Evolutionary conservation across 331 rosid genomes (phyloP).

Genomic region (Malus hybrid): DNA sequence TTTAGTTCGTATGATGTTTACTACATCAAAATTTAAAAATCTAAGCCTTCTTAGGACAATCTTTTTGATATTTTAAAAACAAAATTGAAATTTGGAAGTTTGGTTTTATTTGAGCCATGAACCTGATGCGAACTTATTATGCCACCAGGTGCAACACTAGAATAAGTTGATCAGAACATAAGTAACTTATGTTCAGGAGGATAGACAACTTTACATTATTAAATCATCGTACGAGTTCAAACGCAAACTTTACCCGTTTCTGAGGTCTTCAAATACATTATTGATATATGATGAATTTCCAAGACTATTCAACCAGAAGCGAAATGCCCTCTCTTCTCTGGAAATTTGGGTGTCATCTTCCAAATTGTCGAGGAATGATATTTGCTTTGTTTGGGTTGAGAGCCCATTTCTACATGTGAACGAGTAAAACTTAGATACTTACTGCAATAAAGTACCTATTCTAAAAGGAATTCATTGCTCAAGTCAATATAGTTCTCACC

Average conservation of each 20-base stretch:
- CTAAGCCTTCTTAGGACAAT: neutral
- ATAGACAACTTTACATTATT: neutral
- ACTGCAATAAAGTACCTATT: conserved; percentile 28
- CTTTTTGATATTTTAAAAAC: neutral
- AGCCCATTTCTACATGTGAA: conserved; percentile 78
- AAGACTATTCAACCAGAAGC: conserved; percentile 91
- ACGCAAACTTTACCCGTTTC: conserved; percentile 54
- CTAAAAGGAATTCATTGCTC: neutral
- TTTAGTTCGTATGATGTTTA: neutral
- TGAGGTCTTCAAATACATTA: conserved; percentile 94
- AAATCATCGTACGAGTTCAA: neutral
- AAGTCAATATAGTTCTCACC: conserved; percentile 45
- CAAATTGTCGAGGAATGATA: conserved; percentile 68
- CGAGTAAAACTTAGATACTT: conserved; percentile 10
- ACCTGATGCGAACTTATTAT: neutral
- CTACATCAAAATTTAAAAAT: too few species aligned
- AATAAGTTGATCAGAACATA: neutral
- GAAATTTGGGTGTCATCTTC: conserved; percentile 82
- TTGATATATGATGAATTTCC: conserved; percentile 78
- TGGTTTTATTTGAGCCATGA: neutral
- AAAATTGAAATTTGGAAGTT: neutral
- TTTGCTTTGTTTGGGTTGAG: conserved; percentile 64
- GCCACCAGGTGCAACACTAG: neutral
- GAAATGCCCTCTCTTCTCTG: conserved; percentile 93
- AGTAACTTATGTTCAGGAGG: neutral